A percentile compares a stretch with the other conserved stretches of the same genome.
phyloP scores from a whole-genome alignment of 2,329 filamentous ascomycete species.

The Sclerotinia trifoliorum region DNA sequence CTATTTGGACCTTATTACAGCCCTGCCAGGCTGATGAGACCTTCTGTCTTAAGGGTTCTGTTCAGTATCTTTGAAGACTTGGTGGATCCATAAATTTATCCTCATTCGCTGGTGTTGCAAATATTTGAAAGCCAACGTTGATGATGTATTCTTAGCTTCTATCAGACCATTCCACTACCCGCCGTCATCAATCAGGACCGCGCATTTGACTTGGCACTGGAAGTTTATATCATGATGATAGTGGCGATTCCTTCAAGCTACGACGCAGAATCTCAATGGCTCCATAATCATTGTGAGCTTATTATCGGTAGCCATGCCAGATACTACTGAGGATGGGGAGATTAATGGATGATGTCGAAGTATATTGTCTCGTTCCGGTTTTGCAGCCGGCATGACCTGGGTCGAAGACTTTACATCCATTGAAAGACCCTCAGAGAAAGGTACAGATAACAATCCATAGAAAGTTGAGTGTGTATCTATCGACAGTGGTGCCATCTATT shows the following conservation, averaged over 20 bases:
- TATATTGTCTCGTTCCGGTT: neutral
- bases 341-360: neutral
- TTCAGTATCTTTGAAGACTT: neutral
- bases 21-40: neutral
- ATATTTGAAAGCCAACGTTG: neutral
- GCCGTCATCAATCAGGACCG: neutral
- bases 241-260: neutral
- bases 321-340: neutral
- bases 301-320: neutral
- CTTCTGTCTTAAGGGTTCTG: neutral
- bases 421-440: neutral
- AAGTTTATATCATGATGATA: neutral
- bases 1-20: neutral
- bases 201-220: neutral
- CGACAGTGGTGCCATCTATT: neutral
- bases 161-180: no score
- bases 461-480: neutral
- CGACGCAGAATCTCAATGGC: neutral
- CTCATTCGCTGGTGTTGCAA: neutral
- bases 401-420: neutral
- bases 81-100: neutral
- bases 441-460: neutral
- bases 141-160: neutral
- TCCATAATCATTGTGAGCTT: neutral
- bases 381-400: neutral